A percentile compares a stretch with the other conserved stretches of the same genome.
Evolutionary conservation across 345 rosid species (phyloP).

Genomic region (Populus pruinosa): DNA sequence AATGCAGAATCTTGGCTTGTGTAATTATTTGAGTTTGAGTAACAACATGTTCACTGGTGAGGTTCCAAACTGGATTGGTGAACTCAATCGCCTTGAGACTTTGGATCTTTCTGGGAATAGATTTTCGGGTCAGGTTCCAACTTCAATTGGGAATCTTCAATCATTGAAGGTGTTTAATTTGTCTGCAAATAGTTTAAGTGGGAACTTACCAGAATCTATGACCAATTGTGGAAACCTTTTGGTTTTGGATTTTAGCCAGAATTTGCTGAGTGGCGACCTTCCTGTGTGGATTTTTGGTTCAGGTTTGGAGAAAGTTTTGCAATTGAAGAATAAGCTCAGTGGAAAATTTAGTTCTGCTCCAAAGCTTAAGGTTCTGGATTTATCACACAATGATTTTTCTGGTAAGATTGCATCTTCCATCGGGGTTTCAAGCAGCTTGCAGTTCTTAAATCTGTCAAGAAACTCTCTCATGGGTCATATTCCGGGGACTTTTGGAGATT

Average conservation of each 20-base stretch:
- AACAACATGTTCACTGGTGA: slow-evolving; percentile 56
- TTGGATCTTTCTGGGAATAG: slow-evolving; percentile 77
- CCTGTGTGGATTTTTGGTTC: slow-evolving; percentile 53
- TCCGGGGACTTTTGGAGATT: slow-evolving; percentile 49
- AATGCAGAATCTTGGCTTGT: slow-evolving; percentile 68
- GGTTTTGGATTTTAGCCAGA: slow-evolving; percentile 69
- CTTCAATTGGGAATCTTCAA: slow-evolving; percentile 60
- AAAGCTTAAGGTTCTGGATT: slow-evolving; percentile 66
- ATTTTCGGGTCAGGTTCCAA: slow-evolving; percentile 55
- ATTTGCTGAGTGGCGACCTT: slow-evolving; percentile 56
- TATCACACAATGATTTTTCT: slow-evolving; percentile 65
- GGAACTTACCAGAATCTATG: slow-evolving; percentile 60
- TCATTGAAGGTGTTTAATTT: slow-evolving; percentile 60
- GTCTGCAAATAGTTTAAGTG: slow-evolving; percentile 55
- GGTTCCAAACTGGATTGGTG: slow-evolving; percentile 73
- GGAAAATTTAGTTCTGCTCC: slow-evolving; percentile 29
- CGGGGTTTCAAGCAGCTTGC: slow-evolving; percentile 49
- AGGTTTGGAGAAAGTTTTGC: slow-evolving; percentile 28
- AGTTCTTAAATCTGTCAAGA: slow-evolving; percentile 54
- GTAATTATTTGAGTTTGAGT: slow-evolving; percentile 53
- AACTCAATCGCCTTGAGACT: slow-evolving; percentile 64
- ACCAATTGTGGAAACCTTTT: slow-evolving; percentile 51
- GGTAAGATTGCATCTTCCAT: slow-evolving; percentile 53
- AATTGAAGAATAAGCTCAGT: slow-evolving; percentile 33
- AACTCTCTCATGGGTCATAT: slow-evolving; percentile 59